Conservation (phyloP, 192 early-diverging fungal species). For the Piromyces finnis region DNA sequence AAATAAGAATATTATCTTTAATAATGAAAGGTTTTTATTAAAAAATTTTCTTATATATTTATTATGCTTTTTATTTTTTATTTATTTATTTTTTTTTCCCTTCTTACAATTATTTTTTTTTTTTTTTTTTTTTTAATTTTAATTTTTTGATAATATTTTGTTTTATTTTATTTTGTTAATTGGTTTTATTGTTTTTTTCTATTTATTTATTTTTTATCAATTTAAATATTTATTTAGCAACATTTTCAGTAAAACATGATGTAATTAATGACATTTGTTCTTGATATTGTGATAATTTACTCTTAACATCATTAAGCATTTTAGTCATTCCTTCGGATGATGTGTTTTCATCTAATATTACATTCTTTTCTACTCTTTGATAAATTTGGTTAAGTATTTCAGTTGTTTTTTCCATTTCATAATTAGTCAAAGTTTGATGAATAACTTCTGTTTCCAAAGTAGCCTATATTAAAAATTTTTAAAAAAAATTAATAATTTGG, state of each 20-base stretch:
- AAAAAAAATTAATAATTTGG: too few species aligned
- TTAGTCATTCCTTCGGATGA: constrained; percentile 14
- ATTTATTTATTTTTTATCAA: not conserved
- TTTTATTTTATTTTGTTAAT: not conserved
- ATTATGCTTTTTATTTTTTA: too few species aligned
- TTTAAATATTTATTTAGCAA: not conserved
- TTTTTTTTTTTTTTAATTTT: constrained; percentile 1
- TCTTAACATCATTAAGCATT: not conserved
- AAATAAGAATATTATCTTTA: too few species aligned
- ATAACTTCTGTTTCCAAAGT: constrained; percentile 82
- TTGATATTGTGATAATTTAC: constrained; percentile 5
- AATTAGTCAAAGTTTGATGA: constrained; percentile 61
- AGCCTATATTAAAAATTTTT: constrained; percentile 22
- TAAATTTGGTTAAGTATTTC: constrained; percentile 60
- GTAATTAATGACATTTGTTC: constrained; percentile 12
- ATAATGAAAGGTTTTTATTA: too few species aligned
- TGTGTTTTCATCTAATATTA: constrained; percentile 11
- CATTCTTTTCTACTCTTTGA: constrained; percentile 37
- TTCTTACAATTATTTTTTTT: not conserved
- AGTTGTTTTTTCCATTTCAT: constrained; percentile 43
- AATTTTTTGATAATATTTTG: not conserved
- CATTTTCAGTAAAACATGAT: not conserved
- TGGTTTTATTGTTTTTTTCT: not conserved
- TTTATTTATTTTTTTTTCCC: too few species aligned
- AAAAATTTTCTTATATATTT: too few species aligned